These are phyloP conservation scores for Corynascus novoguineensis DNA, from an alignment of 495 filamentous ascomycete genomes.

Conservation along the genomic window DNA sequence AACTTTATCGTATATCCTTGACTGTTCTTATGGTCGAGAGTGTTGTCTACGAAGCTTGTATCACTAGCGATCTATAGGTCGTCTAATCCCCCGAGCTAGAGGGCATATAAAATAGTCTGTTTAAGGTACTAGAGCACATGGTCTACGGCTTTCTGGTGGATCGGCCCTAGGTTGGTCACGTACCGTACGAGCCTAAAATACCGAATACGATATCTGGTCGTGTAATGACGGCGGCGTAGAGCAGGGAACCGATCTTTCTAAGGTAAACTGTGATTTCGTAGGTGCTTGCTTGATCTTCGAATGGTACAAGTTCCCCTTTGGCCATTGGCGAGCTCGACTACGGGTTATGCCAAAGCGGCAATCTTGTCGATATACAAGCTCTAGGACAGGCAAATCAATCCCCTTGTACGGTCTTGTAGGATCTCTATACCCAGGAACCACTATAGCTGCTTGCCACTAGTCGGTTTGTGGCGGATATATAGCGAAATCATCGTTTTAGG, in stretches of 20 bases:
- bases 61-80: no score
- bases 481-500: not conserved
- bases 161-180: no score
- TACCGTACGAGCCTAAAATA: no score
- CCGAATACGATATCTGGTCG: constrained; percentile 17
- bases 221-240: constrained; percentile 14
- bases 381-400: constrained; percentile 14
- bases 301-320: constrained; percentile 1
- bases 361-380: constrained; percentile 10
- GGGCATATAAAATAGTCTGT: no score
- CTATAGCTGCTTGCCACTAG: constrained; percentile 7
- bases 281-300: not conserved
- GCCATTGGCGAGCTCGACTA: not conserved
- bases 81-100: no score
- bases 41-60: no score
- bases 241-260: constrained; percentile 9
- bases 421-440: constrained; percentile 17
- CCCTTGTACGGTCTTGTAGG: constrained; percentile 3
- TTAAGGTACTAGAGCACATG: no score
- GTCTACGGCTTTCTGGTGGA: no score
- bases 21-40: constrained; percentile 2
- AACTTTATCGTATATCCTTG: constrained; percentile 25
- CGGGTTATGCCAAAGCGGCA: not conserved
- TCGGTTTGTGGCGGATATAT: constrained; percentile 1
- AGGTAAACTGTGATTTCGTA: not conserved